Conservation (phyloP, 257 asterid species). For the Solanum paucissectum region DNA sequence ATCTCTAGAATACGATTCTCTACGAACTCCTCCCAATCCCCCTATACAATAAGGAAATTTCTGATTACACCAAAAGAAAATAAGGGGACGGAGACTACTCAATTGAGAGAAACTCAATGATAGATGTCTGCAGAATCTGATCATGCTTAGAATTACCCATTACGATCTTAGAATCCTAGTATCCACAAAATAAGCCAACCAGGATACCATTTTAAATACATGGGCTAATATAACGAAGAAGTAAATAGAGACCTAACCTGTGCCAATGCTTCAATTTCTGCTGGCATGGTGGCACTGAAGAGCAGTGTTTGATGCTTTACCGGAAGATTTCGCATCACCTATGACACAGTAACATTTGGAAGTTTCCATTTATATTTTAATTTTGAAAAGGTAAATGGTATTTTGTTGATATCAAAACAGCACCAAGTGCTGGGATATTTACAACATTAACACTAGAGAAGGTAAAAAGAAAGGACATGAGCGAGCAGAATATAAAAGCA, state of each 20-base stretch:
- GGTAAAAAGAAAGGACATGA: neutral
- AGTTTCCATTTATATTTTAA: neutral
- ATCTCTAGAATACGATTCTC: neutral
- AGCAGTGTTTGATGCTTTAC: conserved; percentile 71
- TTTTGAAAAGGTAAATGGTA: neutral
- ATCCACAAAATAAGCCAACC: neutral
- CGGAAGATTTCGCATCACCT: conserved; percentile 87
- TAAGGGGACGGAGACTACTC: neutral
- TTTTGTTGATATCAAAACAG: neutral
- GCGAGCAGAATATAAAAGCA: neutral
- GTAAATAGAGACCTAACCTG: conserved; percentile 34
- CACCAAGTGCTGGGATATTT: neutral
- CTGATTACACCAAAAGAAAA: neutral
- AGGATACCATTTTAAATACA: neutral
- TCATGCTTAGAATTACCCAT: neutral
- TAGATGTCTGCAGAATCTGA: neutral
- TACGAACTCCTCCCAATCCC: neutral
- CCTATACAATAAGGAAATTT: neutral
- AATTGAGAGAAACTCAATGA: neutral
- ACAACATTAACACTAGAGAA: neutral
- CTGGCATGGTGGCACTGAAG: conserved; percentile 95
- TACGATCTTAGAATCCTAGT: neutral
- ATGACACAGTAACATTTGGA: conserved; percentile 7
- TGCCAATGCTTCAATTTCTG: conserved; percentile 78
- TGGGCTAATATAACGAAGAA: neutral